phyloP scores from a whole-genome alignment of 192 early-diverging fungal species.

The Coemansia sp. region DNA sequence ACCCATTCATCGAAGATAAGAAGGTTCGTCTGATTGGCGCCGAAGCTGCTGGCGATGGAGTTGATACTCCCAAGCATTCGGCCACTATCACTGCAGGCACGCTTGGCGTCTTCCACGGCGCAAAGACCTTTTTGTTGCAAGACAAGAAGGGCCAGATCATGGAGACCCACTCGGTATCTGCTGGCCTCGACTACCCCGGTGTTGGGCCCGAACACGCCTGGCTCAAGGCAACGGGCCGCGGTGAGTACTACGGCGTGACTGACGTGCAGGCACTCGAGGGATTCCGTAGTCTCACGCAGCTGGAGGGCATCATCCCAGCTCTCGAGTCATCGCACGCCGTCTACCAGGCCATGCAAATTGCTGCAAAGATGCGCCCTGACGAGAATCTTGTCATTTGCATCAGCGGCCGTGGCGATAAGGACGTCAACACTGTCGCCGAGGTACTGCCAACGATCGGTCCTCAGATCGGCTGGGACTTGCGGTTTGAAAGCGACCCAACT shows the following conservation, averaged over 20 bases:
- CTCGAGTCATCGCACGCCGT: slow-evolving; percentile 95
- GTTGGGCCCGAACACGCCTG: slow-evolving; percentile 97
- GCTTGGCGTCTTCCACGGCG: slow-evolving; percentile 95
- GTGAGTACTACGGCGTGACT: slow-evolving; percentile 77
- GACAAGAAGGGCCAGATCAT: slow-evolving; percentile 96
- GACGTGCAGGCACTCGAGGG: slow-evolving; percentile 88
- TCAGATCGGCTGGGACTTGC: slow-evolving; percentile 86
- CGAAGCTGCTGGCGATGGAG: slow-evolving; percentile 93
- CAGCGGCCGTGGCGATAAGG: slow-evolving; percentile 96
- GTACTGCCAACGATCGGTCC: slow-evolving; percentile 88
- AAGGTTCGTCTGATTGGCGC: slow-evolving; percentile 88
- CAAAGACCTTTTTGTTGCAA: slow-evolving; percentile 93
- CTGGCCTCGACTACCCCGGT: slow-evolving; percentile 98
- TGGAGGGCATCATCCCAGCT: slow-evolving; percentile 93
- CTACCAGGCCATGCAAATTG: slow-evolving; percentile 77
- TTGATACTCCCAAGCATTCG: slow-evolving; percentile 86
- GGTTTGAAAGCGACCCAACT: slow-evolving; percentile 59
- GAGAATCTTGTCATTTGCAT: slow-evolving; percentile 89
- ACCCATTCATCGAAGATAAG: slow-evolving; percentile 87
- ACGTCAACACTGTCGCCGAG: slow-evolving; percentile 91
- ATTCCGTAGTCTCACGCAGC: slow-evolving; percentile 69
- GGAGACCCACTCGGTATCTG: slow-evolving; percentile 92
- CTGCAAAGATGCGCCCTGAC: slow-evolving; percentile 71
- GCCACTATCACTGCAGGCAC: slow-evolving; percentile 85
- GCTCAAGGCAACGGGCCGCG: slow-evolving; percentile 85